A percentile compares a stretch with the other conserved stretches of the same genome.
phyloP scores from a whole-genome alignment of 192 early-diverging fungal species.

The Obelidium mucronatum region DNA sequence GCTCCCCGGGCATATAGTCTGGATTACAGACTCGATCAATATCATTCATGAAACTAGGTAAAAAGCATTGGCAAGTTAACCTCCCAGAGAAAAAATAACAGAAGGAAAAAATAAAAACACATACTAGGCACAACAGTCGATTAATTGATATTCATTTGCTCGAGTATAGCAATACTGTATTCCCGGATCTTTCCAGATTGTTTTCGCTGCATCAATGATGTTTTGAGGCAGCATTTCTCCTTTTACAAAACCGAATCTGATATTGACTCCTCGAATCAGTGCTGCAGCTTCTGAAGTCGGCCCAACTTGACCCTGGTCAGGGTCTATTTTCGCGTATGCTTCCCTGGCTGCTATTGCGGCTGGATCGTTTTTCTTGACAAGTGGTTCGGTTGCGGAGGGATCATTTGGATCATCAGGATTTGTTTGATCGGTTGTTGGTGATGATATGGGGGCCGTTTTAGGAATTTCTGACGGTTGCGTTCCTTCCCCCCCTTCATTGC shows the following conservation, averaged over 20 bases:
- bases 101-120: slow-evolving; percentile 7
- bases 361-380: slow-evolving; percentile 77
- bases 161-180: slow-evolving; percentile 46
- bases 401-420: slow-evolving; percentile 62
- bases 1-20: slow-evolving; percentile 69
- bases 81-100: background rate
- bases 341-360: slow-evolving; percentile 64
- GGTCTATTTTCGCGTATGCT: slow-evolving; percentile 71
- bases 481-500: background rate
- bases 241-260: slow-evolving; percentile 29
- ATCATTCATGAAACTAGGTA: slow-evolving; percentile 41
- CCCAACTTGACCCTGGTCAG: slow-evolving; percentile 93
- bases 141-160: slow-evolving; percentile 55
- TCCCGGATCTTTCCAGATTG: slow-evolving; percentile 51
- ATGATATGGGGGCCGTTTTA: slow-evolving; percentile 34
- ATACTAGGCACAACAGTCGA: slow-evolving; percentile 57
- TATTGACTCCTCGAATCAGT: slow-evolving; percentile 20
- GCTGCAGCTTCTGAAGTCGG: slow-evolving; percentile 24
- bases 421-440: slow-evolving; percentile 83
- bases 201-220: slow-evolving; percentile 26
- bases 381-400: slow-evolving; percentile 46
- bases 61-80: slow-evolving; percentile 8
- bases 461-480: background rate
- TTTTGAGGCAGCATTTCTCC: slow-evolving; percentile 45
- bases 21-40: slow-evolving; percentile 54